Evolutionary conservation across 2,329 filamentous ascomycete genomes (phyloP).

Genomic region (Cladosporium austrohemisphaericum): DNA sequence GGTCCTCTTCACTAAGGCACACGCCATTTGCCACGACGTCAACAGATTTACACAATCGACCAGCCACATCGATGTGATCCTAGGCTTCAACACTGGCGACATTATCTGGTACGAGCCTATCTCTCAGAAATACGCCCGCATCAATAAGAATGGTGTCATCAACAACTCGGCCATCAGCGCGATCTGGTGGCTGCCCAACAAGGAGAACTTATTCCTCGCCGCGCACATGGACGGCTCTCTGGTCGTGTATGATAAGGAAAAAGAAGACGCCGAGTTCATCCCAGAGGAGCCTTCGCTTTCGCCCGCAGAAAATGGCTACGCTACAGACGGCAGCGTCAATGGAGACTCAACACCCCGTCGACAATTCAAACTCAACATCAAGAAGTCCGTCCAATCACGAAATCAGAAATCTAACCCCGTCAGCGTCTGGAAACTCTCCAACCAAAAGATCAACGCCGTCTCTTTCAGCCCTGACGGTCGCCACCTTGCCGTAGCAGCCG

Average conservation of each 20-base stretch:
- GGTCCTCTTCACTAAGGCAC: slow-evolving; percentile 93
- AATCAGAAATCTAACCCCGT: slow-evolving; percentile 94
- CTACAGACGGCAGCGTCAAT: slow-evolving; percentile 22
- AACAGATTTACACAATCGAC: slow-evolving; percentile 76
- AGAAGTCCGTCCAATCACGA: slow-evolving; percentile 88
- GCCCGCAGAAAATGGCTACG: slow-evolving; percentile 31
- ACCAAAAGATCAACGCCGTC: slow-evolving; percentile 85
- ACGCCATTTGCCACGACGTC: slow-evolving; percentile 90
- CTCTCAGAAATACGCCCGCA: slow-evolving; percentile 86
- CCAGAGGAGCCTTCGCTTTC: slow-evolving; percentile 50
- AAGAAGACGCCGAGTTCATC: slow-evolving; percentile 77
- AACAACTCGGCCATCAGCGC: slow-evolving; percentile 80
- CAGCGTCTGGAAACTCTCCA: slow-evolving; percentile 86
- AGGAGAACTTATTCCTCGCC: slow-evolving; percentile 87
- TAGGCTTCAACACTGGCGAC: slow-evolving; percentile 95
- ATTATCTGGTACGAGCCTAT: slow-evolving; percentile 99
- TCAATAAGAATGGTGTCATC: slow-evolving; percentile 96
- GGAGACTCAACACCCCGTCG: slow-evolving; percentile 26
- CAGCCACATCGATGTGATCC: slow-evolving; percentile 81
- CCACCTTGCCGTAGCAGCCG: slow-evolving; percentile 83
- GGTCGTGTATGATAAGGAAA: slow-evolving; percentile 96
- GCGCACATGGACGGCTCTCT: slow-evolving; percentile 88
- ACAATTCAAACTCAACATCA: slow-evolving; percentile 59
- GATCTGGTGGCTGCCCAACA: slow-evolving; percentile 90
- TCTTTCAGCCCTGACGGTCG: slow-evolving; percentile 86